These are phyloP conservation scores for Rhizopogon vesiculosus DNA, from an alignment of 768 basidiomycete species.

Conservation along the genomic window DNA sequence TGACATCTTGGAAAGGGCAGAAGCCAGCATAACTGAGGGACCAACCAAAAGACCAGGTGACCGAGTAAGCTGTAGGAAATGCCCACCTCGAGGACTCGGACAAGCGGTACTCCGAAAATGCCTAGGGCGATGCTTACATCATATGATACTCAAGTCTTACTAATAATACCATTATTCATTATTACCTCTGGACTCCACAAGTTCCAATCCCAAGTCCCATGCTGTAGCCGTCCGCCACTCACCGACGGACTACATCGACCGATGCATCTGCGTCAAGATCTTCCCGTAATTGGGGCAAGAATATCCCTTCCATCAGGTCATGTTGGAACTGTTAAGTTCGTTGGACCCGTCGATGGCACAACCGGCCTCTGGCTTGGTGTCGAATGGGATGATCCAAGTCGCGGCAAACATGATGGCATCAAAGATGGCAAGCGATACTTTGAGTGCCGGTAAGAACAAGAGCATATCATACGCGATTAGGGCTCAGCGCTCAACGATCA, in stretches of 20 bases:
- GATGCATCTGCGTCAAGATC: not conserved
- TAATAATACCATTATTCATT: too few species aligned
- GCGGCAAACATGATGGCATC: constrained; percentile 85
- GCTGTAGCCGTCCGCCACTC: not conserved
- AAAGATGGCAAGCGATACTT: constrained; percentile 82
- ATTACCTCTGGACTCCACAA: too few species aligned
- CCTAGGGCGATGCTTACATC: not conserved
- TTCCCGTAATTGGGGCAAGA: constrained; percentile 39
- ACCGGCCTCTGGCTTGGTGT: constrained; percentile 87
- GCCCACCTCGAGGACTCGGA: too few species aligned
- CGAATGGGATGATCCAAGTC: constrained; percentile 85
- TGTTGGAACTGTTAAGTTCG: constrained; percentile 66
- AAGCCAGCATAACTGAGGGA: constrained; percentile 22
- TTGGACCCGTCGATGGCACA: constrained; percentile 60
- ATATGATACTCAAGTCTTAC: not conserved
- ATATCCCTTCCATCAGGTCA: constrained; percentile 44
- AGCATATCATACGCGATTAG: not conserved
- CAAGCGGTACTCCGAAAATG: too few species aligned
- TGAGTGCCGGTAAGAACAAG: constrained; percentile 52
- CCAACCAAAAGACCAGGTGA: not conserved
- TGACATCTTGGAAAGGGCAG: constrained; percentile 24
- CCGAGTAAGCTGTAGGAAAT: not conserved
- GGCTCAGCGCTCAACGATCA: constrained; percentile 4
- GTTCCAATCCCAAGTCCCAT: too few species aligned
- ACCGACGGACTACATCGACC: not conserved